These are phyloP conservation scores for Pleurotus citrinopileatus DNA, from an alignment of 768 basidiomycete species.

Conservation along the genomic window DNA sequence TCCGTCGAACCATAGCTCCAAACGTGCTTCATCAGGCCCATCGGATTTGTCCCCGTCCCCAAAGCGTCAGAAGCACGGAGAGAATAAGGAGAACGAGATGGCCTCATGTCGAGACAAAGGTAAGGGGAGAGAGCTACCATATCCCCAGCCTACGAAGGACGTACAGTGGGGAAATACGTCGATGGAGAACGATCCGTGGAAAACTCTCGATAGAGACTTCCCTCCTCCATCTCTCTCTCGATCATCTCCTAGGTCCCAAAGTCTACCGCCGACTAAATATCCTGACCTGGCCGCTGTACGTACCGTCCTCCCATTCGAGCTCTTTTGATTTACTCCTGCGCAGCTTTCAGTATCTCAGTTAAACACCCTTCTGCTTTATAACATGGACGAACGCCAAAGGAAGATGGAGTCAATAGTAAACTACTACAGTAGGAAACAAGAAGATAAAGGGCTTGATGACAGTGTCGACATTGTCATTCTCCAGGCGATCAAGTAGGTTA, in stretches of 20 bases:
- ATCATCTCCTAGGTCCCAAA: neutral
- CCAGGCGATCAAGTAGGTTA: constrained; percentile 37
- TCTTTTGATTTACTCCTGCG: neutral
- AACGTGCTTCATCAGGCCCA: constrained; percentile 17
- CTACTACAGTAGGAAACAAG: constrained; percentile 19
- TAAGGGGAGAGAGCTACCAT: constrained; percentile 11
- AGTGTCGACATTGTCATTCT: constrained; percentile 37
- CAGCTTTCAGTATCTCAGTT: constrained; percentile 30
- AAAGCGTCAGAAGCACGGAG: constrained; percentile 15
- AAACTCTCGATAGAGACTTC: constrained; percentile 22
- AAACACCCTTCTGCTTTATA: constrained; percentile 25
- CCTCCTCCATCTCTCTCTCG: constrained; percentile 15
- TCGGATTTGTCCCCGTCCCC: constrained; percentile 15
- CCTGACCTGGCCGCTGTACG: constrained; percentile 26
- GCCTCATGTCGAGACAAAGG: constrained; percentile 15
- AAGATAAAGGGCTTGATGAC: constrained; percentile 12
- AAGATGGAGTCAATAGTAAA: constrained; percentile 22
- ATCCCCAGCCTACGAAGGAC: constrained; percentile 14
- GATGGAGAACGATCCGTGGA: constrained; percentile 23
- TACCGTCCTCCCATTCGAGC: neutral
- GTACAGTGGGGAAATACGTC: neutral
- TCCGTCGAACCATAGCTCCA: constrained; percentile 7
- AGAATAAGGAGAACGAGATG: constrained; percentile 17
- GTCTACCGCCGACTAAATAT: constrained; percentile 13
- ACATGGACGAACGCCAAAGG: constrained; percentile 23